Percentiles rank a stretch among this genome's conserved stretches.
phyloP scores from a whole-genome alignment of 1,284 basidiomycete genomes.

The Ganoderma leucocontextum region DNA sequence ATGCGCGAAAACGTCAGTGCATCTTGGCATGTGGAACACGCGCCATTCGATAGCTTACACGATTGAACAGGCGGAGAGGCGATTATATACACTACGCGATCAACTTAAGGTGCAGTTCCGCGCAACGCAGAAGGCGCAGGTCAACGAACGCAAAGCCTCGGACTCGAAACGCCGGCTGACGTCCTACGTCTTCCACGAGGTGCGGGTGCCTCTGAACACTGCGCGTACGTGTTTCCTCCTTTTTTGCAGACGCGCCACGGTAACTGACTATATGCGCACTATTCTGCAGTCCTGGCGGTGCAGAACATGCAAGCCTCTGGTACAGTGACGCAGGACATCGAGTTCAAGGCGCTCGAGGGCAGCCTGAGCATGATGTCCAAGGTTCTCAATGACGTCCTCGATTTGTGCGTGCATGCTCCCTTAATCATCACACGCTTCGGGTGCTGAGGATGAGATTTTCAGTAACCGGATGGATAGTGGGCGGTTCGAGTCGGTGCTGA shows the following conservation, averaged over 20 bases:
- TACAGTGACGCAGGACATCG: slow-evolving; percentile 74
- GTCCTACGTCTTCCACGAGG: slow-evolving; percentile 67
- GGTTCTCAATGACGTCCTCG: slow-evolving; percentile 89
- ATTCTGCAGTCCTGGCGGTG: slow-evolving; percentile 73
- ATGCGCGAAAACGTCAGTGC: slow-evolving; percentile 55
- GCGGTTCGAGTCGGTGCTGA: slow-evolving; percentile 75
- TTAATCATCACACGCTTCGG: background rate
- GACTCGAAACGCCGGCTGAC: slow-evolving; percentile 86
- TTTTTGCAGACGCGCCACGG: background rate
- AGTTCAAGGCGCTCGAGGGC: slow-evolving; percentile 83
- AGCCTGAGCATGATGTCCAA: slow-evolving; percentile 92
- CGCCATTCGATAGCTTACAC: background rate
- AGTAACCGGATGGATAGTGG: slow-evolving; percentile 81
- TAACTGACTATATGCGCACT: background rate
- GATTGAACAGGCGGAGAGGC: slow-evolving; percentile 56
- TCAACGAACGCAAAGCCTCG: slow-evolving; percentile 82
- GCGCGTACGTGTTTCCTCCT: slow-evolving; percentile 62
- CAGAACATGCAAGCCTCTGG: slow-evolving; percentile 88
- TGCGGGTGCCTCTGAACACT: slow-evolving; percentile 91
- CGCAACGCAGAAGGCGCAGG: slow-evolving; percentile 85
- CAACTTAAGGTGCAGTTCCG: slow-evolving; percentile 82
- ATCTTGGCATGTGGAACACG: background rate
- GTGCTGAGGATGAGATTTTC: slow-evolving; percentile 11
- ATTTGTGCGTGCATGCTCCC: slow-evolving; percentile 63
- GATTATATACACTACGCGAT: slow-evolving; percentile 68